Base-by-base conservation (phyloP, 1,139 yeast species). In the Lodderomyces elongisporus region DNA sequence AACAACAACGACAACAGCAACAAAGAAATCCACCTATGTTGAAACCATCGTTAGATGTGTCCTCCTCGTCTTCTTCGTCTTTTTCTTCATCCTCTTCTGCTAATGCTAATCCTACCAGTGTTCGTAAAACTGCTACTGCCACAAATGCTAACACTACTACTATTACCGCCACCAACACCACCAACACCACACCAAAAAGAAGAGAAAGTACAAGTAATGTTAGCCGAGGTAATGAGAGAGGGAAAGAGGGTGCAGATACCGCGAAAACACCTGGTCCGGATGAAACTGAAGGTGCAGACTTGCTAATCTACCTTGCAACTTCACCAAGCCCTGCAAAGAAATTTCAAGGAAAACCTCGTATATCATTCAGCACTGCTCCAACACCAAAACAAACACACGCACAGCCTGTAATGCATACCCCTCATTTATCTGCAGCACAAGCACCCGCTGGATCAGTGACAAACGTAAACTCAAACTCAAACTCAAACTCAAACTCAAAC, bases 221-320 rank as follows among this genome's bases (percentile, higher is more conserved):
- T 4, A 14, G 15, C 5, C 13, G 30, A 27, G 10, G 15, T 4
- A 27, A 20, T n/a, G 20, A 27, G 9, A 14, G 21, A n/a, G 14
- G n/a, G 18, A 27, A n/a, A 27, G 26, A 24, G 6, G 14, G 6
- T 6, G 9, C 12, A 12, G 33, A 31, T 18, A 28, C 25, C n/a
- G 29, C 33, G 3, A 31, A 31, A 20, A 31, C 33, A 3, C 33
- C 33, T n/a, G 33, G 28, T 13, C 30, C 30, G n/a, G 20, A 62
- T 36, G 79, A 74, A 39, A 85, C 80, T 34, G 88, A 81, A 53
- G 95, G 95, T 4, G 95, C 94, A 1, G 93, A 83, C 52, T 60
- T 85, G 41, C 66, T 85, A 41, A 24, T 24, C 12, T 24, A 24
- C 26, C 66, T 85, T 47, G 94, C 95, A 3, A 83, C 93, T 4